Evolutionary conservation across 306 rosid species (phyloP).

Genomic region (Crotalaria pallida): DNA sequence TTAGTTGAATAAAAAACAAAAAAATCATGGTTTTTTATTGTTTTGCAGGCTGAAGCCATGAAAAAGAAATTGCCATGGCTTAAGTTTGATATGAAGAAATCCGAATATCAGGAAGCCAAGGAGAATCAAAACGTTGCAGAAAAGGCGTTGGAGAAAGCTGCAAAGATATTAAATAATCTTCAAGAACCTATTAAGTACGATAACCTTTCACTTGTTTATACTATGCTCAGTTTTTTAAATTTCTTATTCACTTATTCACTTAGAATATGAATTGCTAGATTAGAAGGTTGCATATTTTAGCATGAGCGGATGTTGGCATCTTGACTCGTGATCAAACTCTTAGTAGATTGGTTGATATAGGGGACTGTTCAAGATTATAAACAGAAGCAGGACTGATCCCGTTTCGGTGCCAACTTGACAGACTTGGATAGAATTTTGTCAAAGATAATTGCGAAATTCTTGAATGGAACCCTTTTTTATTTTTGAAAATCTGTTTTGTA

Average conservation of each 20-base stretch:
- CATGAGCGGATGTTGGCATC: neutral
- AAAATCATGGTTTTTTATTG: neutral
- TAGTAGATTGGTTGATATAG: neutral
- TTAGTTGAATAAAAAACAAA: neutral
- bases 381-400: too few species aligned
- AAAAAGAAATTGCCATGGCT: slow-evolving; percentile 94
- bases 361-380: too few species aligned
- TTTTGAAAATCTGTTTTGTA: neutral
- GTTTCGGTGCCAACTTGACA: too few species aligned
- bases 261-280: slow-evolving; percentile 5
- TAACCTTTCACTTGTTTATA: slow-evolving; percentile 10
- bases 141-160: slow-evolving; percentile 66
- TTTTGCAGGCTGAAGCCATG: slow-evolving; percentile 66
- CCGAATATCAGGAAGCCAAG: slow-evolving; percentile 70
- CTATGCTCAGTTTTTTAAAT: neutral
- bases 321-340: neutral
- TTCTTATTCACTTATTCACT: neutral
- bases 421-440: too few species aligned
- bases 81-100: slow-evolving; percentile 77
- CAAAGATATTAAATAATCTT: slow-evolving; percentile 50
- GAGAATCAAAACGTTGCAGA: slow-evolving; percentile 55
- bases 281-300: slow-evolving; percentile 13
- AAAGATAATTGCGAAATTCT: too few species aligned
- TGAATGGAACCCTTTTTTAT: neutral
- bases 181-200: slow-evolving; percentile 76